These are phyloP conservation scores for Kalanchoe fedtschenkoi DNA, from an alignment of 164 flowering plant genomes.

Conservation along the genomic window DNA sequence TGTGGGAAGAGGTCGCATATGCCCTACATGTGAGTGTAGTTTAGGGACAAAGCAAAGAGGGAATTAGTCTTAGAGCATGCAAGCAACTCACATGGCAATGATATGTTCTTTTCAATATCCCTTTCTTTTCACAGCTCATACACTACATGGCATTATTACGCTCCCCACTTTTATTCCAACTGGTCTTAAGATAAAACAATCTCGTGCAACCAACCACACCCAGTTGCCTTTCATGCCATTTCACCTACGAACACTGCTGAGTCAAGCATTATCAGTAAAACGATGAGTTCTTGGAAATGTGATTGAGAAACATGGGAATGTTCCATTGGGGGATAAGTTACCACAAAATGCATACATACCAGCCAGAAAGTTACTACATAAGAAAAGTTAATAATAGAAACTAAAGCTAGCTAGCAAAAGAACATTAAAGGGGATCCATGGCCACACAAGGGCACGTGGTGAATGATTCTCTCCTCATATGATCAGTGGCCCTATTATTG, in stretches of 20 bases:
- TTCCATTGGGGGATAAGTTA: background rate
- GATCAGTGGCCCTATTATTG: conserved; percentile 25
- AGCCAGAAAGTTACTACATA: background rate
- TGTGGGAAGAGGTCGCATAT: too few species aligned
- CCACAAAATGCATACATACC: background rate
- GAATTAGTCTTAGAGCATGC: conserved; percentile 22
- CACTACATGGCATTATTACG: conserved; percentile 6
- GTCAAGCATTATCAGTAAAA: background rate
- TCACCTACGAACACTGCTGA: background rate
- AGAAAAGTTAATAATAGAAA: conserved; percentile 1
- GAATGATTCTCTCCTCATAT: conserved; percentile 28
- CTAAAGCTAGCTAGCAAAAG: conserved; percentile 5
- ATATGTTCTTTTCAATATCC: conserved; percentile 12
- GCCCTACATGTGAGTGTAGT: conserved; percentile 44
- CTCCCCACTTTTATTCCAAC: conserved; percentile 8
- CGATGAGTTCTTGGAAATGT: background rate
- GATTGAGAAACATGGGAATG: conserved; percentile 2
- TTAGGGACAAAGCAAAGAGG: conserved; percentile 37
- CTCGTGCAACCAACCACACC: background rate
- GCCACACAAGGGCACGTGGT: conserved; percentile 42
- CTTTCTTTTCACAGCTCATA: conserved; percentile 29
- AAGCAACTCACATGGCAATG: conserved; percentile 31
- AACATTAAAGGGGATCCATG: background rate
- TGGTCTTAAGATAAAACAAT: background rate
- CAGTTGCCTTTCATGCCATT: background rate